Evolutionary conservation across 2,329 filamentous ascomycete species (phyloP).

Genomic region (Zopfia rhizophila): DNA sequence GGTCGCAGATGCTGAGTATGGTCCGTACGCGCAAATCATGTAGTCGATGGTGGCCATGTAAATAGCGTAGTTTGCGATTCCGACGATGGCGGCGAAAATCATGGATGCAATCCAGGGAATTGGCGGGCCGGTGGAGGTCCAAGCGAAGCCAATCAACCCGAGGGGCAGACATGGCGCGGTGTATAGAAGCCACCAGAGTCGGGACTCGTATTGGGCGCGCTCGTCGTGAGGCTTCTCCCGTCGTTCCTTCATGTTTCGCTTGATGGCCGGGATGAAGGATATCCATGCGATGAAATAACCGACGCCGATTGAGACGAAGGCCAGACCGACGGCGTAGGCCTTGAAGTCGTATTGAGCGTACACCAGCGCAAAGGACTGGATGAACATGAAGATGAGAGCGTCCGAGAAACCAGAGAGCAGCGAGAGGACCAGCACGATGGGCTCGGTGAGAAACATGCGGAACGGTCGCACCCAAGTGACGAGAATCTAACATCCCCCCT

Average conservation of each 20-base stretch:
- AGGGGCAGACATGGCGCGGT: conserved; percentile 67
- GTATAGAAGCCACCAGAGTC: conserved; percentile 71
- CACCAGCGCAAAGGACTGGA: no score
- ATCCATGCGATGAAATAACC: conserved; percentile 71
- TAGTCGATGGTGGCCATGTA: conserved; percentile 81
- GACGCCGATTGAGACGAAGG: conserved; percentile 66
- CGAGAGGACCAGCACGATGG: conserved; percentile 74
- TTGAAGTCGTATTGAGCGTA: conserved; percentile 71
- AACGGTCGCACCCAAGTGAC: conserved; percentile 69
- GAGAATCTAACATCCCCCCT: no score
- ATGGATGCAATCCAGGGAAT: conserved; percentile 73
- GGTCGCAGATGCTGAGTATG: conserved; percentile 76
- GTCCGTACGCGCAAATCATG: conserved; percentile 75
- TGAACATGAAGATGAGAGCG: no score
- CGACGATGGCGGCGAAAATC: conserved; percentile 70
- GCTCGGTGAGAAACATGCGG: conserved; percentile 75
- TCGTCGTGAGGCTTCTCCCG: conserved; percentile 19
- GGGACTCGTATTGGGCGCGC: conserved; percentile 48
- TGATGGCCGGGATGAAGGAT: conserved; percentile 61
- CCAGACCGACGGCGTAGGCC: conserved; percentile 64
- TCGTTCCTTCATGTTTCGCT: conserved; percentile 21
- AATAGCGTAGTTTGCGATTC: conserved; percentile 73
- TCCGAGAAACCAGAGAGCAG: conserved; percentile 76
- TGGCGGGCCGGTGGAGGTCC: conserved; percentile 69
- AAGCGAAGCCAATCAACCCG: conserved; percentile 74